These are phyloP conservation scores for Phanerochaete carnosa DNA, from an alignment of 768 basidiomycete species.

Conservation along the genomic window DNA sequence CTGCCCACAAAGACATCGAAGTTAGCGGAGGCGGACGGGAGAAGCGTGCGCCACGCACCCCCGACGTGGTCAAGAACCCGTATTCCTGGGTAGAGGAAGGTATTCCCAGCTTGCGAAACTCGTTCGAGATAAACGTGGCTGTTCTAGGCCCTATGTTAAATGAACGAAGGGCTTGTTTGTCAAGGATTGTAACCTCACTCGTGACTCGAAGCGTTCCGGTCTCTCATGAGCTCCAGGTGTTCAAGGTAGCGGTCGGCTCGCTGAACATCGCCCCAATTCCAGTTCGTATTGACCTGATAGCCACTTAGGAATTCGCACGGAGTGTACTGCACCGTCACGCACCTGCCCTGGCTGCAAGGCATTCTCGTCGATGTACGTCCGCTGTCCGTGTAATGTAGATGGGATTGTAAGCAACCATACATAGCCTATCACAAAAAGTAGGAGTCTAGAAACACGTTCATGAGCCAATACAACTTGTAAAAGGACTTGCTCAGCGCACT, in stretches of 20 bases:
- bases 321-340: conserved; percentile 8
- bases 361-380: conserved; percentile 91
- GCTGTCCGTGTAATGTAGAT: conserved; percentile 54
- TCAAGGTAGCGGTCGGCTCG: conserved; percentile 78
- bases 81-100: conserved; percentile 69
- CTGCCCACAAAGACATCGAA: conserved; percentile 30
- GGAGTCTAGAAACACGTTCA: conserved; percentile 35
- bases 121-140: conserved; percentile 52
- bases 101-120: conserved; percentile 77
- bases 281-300: conserved; percentile 82
- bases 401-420: conserved; percentile 86
- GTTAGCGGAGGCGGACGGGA: neutral
- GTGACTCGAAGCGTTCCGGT: conserved; percentile 59
- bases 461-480: neutral
- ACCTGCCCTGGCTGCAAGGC: conserved; percentile 93
- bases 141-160: conserved; percentile 43
- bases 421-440: conserved; percentile 64
- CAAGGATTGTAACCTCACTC: conserved; percentile 50
- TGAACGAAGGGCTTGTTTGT: neutral
- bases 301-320: neutral
- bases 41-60: conserved; percentile 39
- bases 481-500: neutral
- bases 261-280: conserved; percentile 90
- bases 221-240: conserved; percentile 60
- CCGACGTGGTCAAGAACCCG: conserved; percentile 45